phyloP scores from a whole-genome alignment of 1,284 basidiomycete species.

The Boletellus deceptivus region DNA sequence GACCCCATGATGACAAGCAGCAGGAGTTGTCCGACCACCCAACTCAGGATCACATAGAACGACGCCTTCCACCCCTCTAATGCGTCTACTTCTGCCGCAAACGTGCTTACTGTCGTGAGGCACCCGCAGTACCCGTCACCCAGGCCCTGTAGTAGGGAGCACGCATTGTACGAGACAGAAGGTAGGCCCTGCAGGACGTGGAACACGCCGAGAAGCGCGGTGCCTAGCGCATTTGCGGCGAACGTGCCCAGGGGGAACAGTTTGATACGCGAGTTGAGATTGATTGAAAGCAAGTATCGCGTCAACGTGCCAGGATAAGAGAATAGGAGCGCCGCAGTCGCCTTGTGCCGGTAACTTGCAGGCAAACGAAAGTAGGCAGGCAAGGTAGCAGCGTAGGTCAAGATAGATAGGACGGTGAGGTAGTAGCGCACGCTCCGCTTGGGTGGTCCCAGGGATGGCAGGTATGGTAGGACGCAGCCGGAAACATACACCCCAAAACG shows the following conservation, averaged over 20 bases:
- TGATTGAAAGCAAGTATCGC: slow-evolving; percentile 76
- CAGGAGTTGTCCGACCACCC: slow-evolving; percentile 68
- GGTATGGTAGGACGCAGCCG: slow-evolving; percentile 38
- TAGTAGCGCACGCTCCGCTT: slow-evolving; percentile 41
- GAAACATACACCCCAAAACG: slow-evolving; percentile 60
- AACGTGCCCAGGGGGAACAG: slow-evolving; percentile 87
- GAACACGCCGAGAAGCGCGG: slow-evolving; percentile 70
- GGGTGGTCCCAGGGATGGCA: slow-evolving; percentile 43
- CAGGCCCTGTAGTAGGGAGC: slow-evolving; percentile 76
- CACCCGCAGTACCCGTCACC: slow-evolving; percentile 94
- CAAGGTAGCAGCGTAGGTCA: slow-evolving; percentile 66
- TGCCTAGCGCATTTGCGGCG: slow-evolving; percentile 80
- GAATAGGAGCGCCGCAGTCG: slow-evolving; percentile 87
- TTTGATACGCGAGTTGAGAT: slow-evolving; percentile 65
- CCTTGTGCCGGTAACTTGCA: slow-evolving; percentile 70
- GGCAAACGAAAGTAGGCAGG: slow-evolving; percentile 79
- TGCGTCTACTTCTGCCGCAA: slow-evolving; percentile 76
- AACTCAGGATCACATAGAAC: slow-evolving; percentile 71
- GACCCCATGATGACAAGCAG: slow-evolving; percentile 78
- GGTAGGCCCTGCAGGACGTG: slow-evolving; percentile 66
- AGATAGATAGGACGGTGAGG: slow-evolving; percentile 48
- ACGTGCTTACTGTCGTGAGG: slow-evolving; percentile 93
- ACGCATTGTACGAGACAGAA: slow-evolving; percentile 49
- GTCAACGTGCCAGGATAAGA: slow-evolving; percentile 86
- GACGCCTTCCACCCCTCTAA: slow-evolving; percentile 57